Conservation (phyloP, 306 rosid genomes). For the Cicer bijugum region DNA sequence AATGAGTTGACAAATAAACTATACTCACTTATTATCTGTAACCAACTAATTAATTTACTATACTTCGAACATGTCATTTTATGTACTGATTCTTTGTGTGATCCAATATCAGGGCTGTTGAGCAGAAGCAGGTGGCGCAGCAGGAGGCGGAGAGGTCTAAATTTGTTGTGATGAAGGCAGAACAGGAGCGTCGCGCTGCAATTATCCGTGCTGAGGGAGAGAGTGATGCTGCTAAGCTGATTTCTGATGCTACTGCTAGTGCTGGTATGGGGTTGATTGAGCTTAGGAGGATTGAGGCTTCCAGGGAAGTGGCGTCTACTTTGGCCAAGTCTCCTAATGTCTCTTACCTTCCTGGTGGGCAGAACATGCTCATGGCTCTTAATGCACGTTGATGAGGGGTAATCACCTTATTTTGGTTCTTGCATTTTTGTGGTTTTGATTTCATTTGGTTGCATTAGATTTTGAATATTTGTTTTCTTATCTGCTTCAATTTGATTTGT, state of each 20-base stretch:
- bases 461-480: not conserved
- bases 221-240: conserved; percentile 86
- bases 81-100: not conserved
- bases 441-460: conserved; percentile 4
- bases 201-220: conserved; percentile 93
- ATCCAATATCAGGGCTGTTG: conserved; percentile 60
- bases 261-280: conserved; percentile 81
- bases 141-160: conserved; percentile 97
- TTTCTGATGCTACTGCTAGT: conserved; percentile 75
- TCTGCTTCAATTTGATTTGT: conserved; percentile 1
- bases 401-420: conserved; percentile 24
- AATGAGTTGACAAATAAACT: not conserved
- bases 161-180: conserved; percentile 90
- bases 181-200: conserved; percentile 90
- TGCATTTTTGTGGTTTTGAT: not conserved
- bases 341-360: conserved; percentile 67
- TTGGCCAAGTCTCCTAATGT: conserved; percentile 87
- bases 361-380: conserved; percentile 74
- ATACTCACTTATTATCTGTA: not conserved
- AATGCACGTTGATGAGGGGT: conserved; percentile 73
- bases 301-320: conserved; percentile 79
- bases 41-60: not conserved
- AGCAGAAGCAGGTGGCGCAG: conserved; percentile 97
- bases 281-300: conserved; percentile 87
- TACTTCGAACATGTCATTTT: not conserved